Evolutionary conservation across 139 green algal species (phyloP).

Genomic region (Eudorina sp.): DNA sequence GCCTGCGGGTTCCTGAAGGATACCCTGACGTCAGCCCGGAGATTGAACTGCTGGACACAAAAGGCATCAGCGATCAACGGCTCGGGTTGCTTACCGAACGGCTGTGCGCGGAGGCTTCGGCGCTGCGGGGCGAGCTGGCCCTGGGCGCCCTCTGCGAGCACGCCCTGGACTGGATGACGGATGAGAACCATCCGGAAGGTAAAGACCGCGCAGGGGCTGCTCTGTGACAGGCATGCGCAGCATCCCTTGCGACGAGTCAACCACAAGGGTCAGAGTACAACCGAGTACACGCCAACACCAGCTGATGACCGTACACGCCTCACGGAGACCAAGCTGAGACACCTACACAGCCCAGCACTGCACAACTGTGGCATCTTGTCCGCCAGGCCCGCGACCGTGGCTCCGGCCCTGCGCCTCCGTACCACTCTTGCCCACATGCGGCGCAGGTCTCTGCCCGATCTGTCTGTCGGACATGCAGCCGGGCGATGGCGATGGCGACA

Average conservation of each 20-base stretch:
- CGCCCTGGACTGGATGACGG: constrained; percentile 29
- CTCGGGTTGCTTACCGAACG: background rate
- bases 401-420: no score
- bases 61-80: constrained; percentile 22
- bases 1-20: background rate
- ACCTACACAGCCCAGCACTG: no score
- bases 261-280: no score
- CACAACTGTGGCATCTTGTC: no score
- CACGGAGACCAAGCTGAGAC: no score
- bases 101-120: background rate
- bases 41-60: background rate
- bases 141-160: constrained; percentile 15
- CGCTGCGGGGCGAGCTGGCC: constrained; percentile 24
- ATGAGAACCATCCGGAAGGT: constrained; percentile 38
- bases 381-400: no score
- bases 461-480: constrained; percentile 16
- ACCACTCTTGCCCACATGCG: no score
- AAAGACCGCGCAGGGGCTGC: background rate
- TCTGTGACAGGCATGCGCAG: background rate
- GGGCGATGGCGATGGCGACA: background rate
- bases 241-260: no score
- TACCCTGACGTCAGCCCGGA: background rate
- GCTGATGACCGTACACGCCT: no score
- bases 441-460: constrained; percentile 33
- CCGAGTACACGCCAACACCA: no score